Percentiles rank a stretch among this genome's conserved stretches.
Conservation (phyloP, 352 stramenopile species). For the Halophytophthora polymorphica region DNA sequence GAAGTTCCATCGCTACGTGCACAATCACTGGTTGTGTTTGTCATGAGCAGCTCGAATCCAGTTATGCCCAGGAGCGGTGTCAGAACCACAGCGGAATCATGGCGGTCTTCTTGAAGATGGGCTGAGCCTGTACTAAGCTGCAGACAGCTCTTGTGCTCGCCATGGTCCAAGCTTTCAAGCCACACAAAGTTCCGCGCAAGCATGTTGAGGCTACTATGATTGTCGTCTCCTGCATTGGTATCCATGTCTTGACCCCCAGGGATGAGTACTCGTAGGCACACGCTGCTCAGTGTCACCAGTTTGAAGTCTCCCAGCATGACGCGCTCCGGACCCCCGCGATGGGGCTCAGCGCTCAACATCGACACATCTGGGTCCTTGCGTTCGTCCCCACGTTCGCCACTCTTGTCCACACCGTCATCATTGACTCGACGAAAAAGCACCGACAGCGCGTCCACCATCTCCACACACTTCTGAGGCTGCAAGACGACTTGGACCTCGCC, state of each 20-base stretch:
- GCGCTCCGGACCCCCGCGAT: slow-evolving; percentile 1
- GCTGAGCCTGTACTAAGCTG: slow-evolving; percentile 17
- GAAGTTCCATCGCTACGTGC: slow-evolving; percentile 15
- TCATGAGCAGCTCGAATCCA: slow-evolving; percentile 22
- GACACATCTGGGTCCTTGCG: neutral
- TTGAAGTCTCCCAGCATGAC: slow-evolving; percentile 21
- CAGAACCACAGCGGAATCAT: neutral
- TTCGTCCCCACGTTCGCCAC: neutral
- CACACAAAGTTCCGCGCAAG: slow-evolving; percentile 23
- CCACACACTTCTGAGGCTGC: slow-evolving; percentile 23
- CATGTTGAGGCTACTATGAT: slow-evolving; percentile 12
- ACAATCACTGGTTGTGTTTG: slow-evolving; percentile 17
- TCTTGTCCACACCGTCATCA: slow-evolving; percentile 1
- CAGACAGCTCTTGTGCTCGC: slow-evolving; percentile 6
- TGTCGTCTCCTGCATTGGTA: neutral
- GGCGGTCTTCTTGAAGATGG: slow-evolving; percentile 5
- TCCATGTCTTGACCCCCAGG: neutral
- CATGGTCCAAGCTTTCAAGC: slow-evolving; percentile 10
- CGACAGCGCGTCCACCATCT: slow-evolving; percentile 22
- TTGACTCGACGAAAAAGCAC: slow-evolving; percentile 12
- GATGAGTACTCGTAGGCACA: slow-evolving; percentile 19
- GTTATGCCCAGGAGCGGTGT: slow-evolving; percentile 16
- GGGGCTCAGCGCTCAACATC: neutral
- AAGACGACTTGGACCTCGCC: slow-evolving; percentile 21
- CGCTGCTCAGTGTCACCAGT: slow-evolving; percentile 33